Evolutionary conservation across 768 basidiomycete genomes (phyloP), one percentile per base, ranked within the genome.

Genomic region (Pulveroboletus ravenelii): DNA sequence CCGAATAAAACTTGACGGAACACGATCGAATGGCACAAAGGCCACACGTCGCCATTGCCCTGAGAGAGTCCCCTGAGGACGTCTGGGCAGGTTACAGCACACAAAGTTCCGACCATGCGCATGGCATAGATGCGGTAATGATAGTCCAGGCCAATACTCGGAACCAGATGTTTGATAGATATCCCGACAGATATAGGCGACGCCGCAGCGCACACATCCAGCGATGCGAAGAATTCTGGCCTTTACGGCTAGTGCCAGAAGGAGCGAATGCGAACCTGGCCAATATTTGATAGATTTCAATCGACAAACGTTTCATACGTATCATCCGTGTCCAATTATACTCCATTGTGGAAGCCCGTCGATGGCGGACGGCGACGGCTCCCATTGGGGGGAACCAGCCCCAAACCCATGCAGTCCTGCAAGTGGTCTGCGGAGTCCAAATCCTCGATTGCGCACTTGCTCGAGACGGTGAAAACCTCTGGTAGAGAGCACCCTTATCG

Each of bases 401-500:
- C 38, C 38, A 46, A 50, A 56, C 59, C 51, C 53, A 60, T 51
- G 44, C 48, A 50, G 27, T 48, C 41, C 50, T 52, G 18, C 53
- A 37, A 42, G 20, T 47, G 38, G 51, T 68, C 66, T 66, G 60
- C 61, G 63, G 66, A 60, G 44, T n/a, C 51, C 29, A 47, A 39
- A 31, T 12, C 10, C 38, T 36, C 18, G 25, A 57, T 54, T 50
- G 42, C 57, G 18, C 41, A 40, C 40, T 51, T 15, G 40, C 17
- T 30, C 45, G 43, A 32, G 41, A 42, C 45, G 35, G 46, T 43
- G 47, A 59, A 47, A 43, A 29, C 38, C 15, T 35, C n/a, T 45
- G 34, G 35, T 30, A 6, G 39, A 32, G 37, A 41, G 42, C 43
- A 32, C 38, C 25, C 48, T 48, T 58, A 40, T 44, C 55, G 48